A percentile compares a stretch with the other conserved stretches of the same genome.
Evolutionary conservation across 1,139 yeast genomes (phyloP).

Genomic region (Blastobotrys raffinosifermentans): DNA sequence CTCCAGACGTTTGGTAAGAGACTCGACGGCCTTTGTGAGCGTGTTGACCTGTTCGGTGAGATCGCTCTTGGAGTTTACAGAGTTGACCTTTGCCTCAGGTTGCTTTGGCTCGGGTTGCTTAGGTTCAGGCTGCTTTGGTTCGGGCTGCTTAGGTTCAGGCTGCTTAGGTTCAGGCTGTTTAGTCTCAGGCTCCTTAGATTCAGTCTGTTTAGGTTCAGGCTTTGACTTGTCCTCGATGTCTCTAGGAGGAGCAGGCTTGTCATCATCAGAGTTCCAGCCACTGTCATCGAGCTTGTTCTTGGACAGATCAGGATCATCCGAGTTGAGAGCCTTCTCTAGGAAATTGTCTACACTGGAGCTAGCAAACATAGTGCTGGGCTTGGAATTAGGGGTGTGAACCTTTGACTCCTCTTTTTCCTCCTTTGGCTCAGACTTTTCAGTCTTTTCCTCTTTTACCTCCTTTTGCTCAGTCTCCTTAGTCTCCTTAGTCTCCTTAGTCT

Average conservation of each 20-base stretch:
- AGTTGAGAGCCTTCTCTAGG: constrained; percentile 45
- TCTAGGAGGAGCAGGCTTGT: constrained; percentile 13
- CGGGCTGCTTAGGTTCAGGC: constrained; percentile 3
- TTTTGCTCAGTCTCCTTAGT: constrained; percentile 22
- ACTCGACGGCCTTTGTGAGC: constrained; percentile 20
- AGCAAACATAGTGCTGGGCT: constrained; percentile 20
- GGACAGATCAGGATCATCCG: constrained; percentile 35
- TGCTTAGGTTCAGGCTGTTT: not conserved
- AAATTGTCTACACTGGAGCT: constrained; percentile 39
- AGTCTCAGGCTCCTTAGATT: constrained; percentile 1
- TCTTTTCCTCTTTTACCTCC: constrained; percentile 30
- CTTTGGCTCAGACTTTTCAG: constrained; percentile 21
- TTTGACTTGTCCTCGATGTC: constrained; percentile 7
- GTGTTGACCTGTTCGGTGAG: constrained; percentile 17
- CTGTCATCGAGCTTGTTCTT: constrained; percentile 19
- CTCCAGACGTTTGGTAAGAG: constrained; percentile 18
- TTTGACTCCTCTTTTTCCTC: constrained; percentile 18
- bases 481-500: constrained; percentile 7
- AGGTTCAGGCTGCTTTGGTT: not conserved
- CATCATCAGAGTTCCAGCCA: constrained; percentile 27
- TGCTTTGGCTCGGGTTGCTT: constrained; percentile 4
- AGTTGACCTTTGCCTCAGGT: constrained; percentile 5
- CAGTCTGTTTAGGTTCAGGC: constrained; percentile 3
- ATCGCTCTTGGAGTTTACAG: constrained; percentile 5
- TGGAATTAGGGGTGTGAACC: constrained; percentile 17